Percentiles rank a stretch among this genome's conserved stretches.
phyloP scores from a whole-genome alignment of 441 rosid species.

The Erodium texanum region DNA sequence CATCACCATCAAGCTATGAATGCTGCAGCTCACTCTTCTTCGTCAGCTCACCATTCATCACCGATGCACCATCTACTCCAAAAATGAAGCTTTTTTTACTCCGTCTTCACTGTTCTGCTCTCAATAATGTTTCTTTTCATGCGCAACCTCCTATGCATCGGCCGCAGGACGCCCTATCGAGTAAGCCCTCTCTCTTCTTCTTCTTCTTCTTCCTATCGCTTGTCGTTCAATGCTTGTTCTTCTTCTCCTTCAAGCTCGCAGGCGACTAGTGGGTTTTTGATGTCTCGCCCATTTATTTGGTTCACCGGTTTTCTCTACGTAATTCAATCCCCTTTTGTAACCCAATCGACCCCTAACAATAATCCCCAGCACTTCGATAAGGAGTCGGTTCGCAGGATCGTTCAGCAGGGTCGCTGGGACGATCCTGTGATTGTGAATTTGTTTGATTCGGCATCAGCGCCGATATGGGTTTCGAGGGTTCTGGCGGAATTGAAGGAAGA shows the following conservation, averaged over 20 bases:
- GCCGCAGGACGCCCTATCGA: slow-evolving; percentile 37
- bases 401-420: slow-evolving; percentile 39
- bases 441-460: slow-evolving; percentile 35
- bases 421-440: slow-evolving; percentile 31
- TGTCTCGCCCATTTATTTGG: slow-evolving; percentile 39
- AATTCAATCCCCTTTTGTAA: slow-evolving; percentile 40
- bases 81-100: slow-evolving; percentile 30
- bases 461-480: slow-evolving; percentile 46
- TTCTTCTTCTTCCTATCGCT: neutral
- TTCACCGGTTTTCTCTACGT: slow-evolving; percentile 41
- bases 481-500: slow-evolving; percentile 42
- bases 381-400: slow-evolving; percentile 33
- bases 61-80: slow-evolving; percentile 26
- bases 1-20: slow-evolving; percentile 1
- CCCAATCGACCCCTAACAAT: slow-evolving; percentile 14
- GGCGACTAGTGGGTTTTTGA: slow-evolving; percentile 2
- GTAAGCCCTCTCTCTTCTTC: slow-evolving; percentile 26
- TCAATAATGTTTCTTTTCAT: slow-evolving; percentile 26
- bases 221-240: slow-evolving; percentile 20
- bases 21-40: neutral
- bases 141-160: slow-evolving; percentile 35
- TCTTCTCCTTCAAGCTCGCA: slow-evolving; percentile 18
- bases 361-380: slow-evolving; percentile 10
- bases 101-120: slow-evolving; percentile 13
- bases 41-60: neutral